Evolutionary conservation across 1,139 yeast genomes (phyloP).

Genomic region (Nakaseomyces nivariensis): DNA sequence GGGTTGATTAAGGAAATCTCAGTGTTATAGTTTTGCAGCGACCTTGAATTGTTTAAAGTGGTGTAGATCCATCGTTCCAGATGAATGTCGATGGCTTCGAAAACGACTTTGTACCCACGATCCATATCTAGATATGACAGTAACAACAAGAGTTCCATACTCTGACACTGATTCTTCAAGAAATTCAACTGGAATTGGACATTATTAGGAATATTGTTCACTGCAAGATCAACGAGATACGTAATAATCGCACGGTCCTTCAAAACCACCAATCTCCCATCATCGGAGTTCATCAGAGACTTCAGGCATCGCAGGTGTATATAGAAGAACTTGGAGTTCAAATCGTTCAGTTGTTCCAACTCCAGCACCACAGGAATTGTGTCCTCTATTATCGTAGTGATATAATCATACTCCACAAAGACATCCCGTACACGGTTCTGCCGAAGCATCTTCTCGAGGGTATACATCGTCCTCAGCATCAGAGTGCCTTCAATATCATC

Average conservation of each 20-base stretch:
- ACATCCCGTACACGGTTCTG: slow-evolving; percentile 5
- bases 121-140: slow-evolving; percentile 9
- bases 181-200: not conserved
- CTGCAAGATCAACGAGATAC: not conserved
- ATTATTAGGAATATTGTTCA: not conserved
- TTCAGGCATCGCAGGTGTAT: slow-evolving; percentile 13
- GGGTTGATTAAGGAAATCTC: slow-evolving; percentile 8
- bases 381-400: slow-evolving; percentile 5
- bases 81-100: not conserved
- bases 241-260: not conserved
- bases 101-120: slow-evolving; percentile 1
- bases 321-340: slow-evolving; percentile 4
- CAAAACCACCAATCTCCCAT: not conserved
- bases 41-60: slow-evolving; percentile 1
- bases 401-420: slow-evolving; percentile 8
- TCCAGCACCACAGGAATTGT: slow-evolving; percentile 1
- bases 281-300: slow-evolving; percentile 7
- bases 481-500: not conserved
- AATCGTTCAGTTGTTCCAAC: not conserved
- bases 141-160: slow-evolving; percentile 10
- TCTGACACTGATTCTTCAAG: slow-evolving; percentile 6
- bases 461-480: slow-evolving; percentile 5
- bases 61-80: not conserved
- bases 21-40: not conserved
- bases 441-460: slow-evolving; percentile 11